A percentile compares a stretch with the other conserved stretches of the same genome.
These are phyloP conservation scores for Heterobasidion parviporum DNA, from an alignment of 1,284 basidiomycete species.

Conservation along the genomic window DNA sequence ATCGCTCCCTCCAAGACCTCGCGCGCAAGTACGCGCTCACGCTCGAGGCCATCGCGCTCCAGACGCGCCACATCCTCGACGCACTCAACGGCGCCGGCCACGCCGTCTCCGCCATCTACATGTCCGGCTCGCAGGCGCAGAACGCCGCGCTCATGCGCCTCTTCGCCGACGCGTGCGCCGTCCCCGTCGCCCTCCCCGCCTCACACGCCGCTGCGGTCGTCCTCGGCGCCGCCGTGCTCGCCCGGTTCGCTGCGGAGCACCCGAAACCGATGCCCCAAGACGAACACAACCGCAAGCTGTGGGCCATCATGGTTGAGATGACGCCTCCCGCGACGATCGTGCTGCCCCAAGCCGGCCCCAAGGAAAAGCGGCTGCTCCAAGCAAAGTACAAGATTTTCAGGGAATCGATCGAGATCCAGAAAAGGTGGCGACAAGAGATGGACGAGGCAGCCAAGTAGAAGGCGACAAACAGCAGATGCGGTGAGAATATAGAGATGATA, in stretches of 20 bases:
- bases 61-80: constrained; percentile 93
- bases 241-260: constrained; percentile 72
- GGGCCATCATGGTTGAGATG: constrained; percentile 97
- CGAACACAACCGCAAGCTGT: constrained; percentile 62
- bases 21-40: constrained; percentile 89
- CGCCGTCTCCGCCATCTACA: constrained; percentile 79
- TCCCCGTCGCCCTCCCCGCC: constrained; percentile 81
- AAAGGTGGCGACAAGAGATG: constrained; percentile 70
- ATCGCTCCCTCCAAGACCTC: constrained; percentile 65
- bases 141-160: constrained; percentile 81
- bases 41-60: constrained; percentile 90
- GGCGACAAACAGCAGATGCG: neutral
- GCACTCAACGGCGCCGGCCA: constrained; percentile 87
- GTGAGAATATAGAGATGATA: neutral
- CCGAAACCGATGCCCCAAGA: constrained; percentile 26
- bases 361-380: constrained; percentile 70
- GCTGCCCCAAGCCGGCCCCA: constrained; percentile 50
- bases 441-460: constrained; percentile 38
- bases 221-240: constrained; percentile 90
- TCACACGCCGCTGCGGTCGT: constrained; percentile 82
- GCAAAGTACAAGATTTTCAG: constrained; percentile 94
- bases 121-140: constrained; percentile 89
- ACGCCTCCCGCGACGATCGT: constrained; percentile 79
- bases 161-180: constrained; percentile 78
- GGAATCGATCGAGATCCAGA: constrained; percentile 85